Percentiles rank a stretch among this genome's conserved stretches.
These are phyloP conservation scores for Pachysandra terminalis DNA, from an alignment of 164 flowering plant species.

Conservation along the genomic window DNA sequence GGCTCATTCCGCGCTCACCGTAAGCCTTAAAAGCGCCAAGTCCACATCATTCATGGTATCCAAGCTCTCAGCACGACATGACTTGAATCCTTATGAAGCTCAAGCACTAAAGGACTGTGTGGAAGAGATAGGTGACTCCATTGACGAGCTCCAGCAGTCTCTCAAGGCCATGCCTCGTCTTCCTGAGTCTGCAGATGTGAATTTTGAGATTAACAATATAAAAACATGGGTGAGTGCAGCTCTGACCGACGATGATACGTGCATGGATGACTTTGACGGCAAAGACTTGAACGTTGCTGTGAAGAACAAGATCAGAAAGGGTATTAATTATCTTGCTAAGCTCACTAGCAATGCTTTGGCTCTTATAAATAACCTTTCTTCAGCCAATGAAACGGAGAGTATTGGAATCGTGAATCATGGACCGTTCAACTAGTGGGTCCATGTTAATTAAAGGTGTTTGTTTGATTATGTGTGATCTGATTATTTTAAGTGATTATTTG, in stretches of 20 bases:
- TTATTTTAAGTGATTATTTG: too few species aligned
- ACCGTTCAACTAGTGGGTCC: too few species aligned
- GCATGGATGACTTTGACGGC: constrained; percentile 49
- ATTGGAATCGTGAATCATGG: too few species aligned
- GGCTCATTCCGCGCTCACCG: constrained; percentile 33
- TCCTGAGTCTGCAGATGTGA: constrained; percentile 28
- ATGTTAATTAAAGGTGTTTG: too few species aligned
- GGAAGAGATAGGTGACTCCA: constrained; percentile 37
- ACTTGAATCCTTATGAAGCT: constrained; percentile 29
- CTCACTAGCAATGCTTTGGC: constrained; percentile 57
- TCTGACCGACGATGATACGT: constrained; percentile 52
- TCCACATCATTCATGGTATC: constrained; percentile 24
- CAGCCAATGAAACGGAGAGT: too few species aligned
- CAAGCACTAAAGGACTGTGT: constrained; percentile 45
- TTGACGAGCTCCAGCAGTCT: constrained; percentile 45
- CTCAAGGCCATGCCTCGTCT: constrained; percentile 39
- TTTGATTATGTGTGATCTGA: too few species aligned
- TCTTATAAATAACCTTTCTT: constrained; percentile 26
- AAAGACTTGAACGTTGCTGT: constrained; percentile 17
- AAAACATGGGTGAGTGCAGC: constrained; percentile 73
- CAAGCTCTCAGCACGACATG: constrained; percentile 14
- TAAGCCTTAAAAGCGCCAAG: constrained; percentile 28
- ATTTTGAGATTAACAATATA: constrained; percentile 35
- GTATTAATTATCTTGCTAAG: constrained; percentile 29
- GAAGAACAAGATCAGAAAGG: constrained; percentile 26